phyloP scores from a whole-genome alignment of 106 monocot species.

The Chionographis japonica region DNA sequence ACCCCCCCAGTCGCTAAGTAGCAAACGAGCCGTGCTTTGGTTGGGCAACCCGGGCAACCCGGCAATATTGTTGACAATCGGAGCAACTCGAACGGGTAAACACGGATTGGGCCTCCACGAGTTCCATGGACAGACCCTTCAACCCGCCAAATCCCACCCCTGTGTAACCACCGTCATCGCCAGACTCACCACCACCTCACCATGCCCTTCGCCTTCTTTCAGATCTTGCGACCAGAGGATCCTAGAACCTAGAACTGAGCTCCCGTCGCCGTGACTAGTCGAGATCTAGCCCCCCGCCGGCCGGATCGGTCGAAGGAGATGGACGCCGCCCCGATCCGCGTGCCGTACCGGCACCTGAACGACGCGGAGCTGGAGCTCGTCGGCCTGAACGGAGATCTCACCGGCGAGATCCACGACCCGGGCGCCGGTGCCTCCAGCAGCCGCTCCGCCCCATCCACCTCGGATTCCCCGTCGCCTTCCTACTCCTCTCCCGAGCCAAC shows the following conservation, averaged over 20 bases:
- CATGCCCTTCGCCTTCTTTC: too few relatives aligned
- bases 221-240: too few relatives aligned
- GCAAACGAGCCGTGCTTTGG: too few relatives aligned
- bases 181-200: too few relatives aligned
- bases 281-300: background rate
- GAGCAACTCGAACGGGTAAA: too few relatives aligned
- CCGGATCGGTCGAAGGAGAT: background rate
- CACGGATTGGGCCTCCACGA: too few relatives aligned
- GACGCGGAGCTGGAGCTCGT: constrained; percentile 55
- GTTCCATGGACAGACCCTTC: too few relatives aligned
- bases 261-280: background rate
- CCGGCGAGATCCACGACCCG: constrained; percentile 3
- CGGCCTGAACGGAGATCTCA: constrained; percentile 16
- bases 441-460: background rate
- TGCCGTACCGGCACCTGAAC: constrained; percentile 48
- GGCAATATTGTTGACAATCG: too few relatives aligned
- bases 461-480: background rate
- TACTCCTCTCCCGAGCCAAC: constrained; percentile 10
- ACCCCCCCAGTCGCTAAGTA: too few relatives aligned
- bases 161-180: too few relatives aligned
- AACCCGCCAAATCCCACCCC: too few relatives aligned
- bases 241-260: background rate
- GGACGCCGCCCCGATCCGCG: constrained; percentile 31
- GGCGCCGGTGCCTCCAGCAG: background rate
- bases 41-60: too few relatives aligned